Conservation (phyloP, 2,329 filamentous ascomycete genomes). For the Xenosphaeropsis pyriputrescens region DNA sequence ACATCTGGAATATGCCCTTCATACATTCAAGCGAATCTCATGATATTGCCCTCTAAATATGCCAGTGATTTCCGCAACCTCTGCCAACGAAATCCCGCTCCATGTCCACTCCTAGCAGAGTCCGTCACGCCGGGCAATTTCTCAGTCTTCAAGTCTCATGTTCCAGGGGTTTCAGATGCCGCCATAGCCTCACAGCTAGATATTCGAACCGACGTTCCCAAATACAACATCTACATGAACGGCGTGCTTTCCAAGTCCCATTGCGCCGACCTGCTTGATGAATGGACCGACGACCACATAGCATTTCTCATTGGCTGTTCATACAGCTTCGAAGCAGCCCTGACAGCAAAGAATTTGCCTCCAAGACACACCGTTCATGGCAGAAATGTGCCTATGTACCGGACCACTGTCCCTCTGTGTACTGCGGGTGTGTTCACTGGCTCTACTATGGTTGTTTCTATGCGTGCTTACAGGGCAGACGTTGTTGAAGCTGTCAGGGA, state of each 20-base stretch:
- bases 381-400: slow-evolving; percentile 46
- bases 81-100: slow-evolving; percentile 45
- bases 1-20: slow-evolving; percentile 40
- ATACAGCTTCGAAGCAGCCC: slow-evolving; percentile 46
- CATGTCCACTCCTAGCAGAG: slow-evolving; percentile 44
- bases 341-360: slow-evolving; percentile 31
- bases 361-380: slow-evolving; percentile 32
- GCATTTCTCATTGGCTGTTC: slow-evolving; percentile 50
- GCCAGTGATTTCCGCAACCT: slow-evolving; percentile 42
- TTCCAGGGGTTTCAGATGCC: slow-evolving; percentile 14
- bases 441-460: slow-evolving; percentile 43
- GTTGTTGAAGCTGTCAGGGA: slow-evolving; percentile 36
- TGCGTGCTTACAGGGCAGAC: slow-evolving; percentile 37
- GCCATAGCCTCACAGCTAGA: slow-evolving; percentile 30
- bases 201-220: slow-evolving; percentile 40
- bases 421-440: slow-evolving; percentile 42
- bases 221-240: slow-evolving; percentile 42
- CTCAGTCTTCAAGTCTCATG: slow-evolving; percentile 22
- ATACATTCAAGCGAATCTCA: slow-evolving; percentile 46
- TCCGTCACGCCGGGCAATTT: slow-evolving; percentile 28
- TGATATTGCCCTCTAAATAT: slow-evolving; percentile 40
- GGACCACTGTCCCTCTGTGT: slow-evolving; percentile 37
- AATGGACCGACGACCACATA: slow-evolving; percentile 44
- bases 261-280: slow-evolving; percentile 25
- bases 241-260: slow-evolving; percentile 23